Evolutionary conservation across 225 moss, liverwort and hornwort genomes (phyloP).

Genomic region (Pleurozium schreberi): DNA sequence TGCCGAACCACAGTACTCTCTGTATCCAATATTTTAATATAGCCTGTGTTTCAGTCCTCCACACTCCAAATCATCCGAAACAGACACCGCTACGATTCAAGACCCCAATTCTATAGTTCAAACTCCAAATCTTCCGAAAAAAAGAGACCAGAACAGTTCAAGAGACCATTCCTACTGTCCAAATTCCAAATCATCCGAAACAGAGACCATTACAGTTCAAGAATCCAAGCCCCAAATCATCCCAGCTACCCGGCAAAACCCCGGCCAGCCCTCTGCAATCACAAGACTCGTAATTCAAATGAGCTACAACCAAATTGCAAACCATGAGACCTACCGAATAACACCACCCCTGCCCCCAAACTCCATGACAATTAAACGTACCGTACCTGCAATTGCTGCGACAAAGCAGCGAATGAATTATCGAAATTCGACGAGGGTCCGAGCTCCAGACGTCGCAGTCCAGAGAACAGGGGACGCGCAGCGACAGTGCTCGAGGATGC

Average conservation of each 20-base stretch:
- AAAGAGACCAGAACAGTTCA: not conserved
- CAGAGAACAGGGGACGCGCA: conserved; percentile 3
- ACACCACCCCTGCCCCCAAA: not conserved
- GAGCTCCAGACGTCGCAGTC: conserved; percentile 7
- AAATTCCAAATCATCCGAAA: not conserved
- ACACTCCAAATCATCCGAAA: not conserved
- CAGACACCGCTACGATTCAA: not conserved
- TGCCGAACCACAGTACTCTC: not conserved
- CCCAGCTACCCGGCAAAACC: not conserved
- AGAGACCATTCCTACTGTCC: not conserved
- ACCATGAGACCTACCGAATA: not conserved
- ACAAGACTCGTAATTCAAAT: not conserved
- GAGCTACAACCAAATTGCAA: not conserved
- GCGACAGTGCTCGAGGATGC: not conserved
- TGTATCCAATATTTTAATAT: not conserved
- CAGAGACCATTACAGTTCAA: not conserved
- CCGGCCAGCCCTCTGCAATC: not conserved
- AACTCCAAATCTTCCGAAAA: not conserved
- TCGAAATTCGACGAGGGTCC: not conserved
- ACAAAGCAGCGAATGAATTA: not conserved
- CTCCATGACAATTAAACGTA: no score
- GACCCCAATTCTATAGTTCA: not conserved
- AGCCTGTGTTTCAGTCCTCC: not conserved
- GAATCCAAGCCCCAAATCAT: not conserved
- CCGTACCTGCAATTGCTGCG: not conserved